These are phyloP conservation scores for Fusarium humuli DNA, from an alignment of 2,329 filamentous ascomycete species.

Conservation along the genomic window DNA sequence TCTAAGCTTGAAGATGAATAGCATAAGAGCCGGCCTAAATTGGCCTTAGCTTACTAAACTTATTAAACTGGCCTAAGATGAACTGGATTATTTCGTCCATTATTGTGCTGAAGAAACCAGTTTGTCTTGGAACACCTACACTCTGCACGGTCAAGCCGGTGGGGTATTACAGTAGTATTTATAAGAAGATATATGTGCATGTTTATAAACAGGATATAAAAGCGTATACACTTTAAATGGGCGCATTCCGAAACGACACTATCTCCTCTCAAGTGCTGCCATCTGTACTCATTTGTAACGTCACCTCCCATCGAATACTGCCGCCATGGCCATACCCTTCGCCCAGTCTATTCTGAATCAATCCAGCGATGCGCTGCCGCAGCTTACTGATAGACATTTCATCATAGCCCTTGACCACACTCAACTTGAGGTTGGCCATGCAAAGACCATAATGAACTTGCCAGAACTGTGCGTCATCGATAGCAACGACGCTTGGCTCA, in stretches of 20 bases:
- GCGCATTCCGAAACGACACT: background rate
- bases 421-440: constrained; percentile 92
- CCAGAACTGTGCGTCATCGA: constrained; percentile 97
- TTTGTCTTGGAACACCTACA: background rate
- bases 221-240: background rate
- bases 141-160: background rate
- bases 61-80: background rate
- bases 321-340: constrained; percentile 86
- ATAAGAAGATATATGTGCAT: background rate
- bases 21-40: background rate
- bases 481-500: constrained; percentile 77
- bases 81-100: background rate
- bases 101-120: background rate
- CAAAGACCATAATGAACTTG: constrained; percentile 97
- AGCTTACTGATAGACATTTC: constrained; percentile 79
- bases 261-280: constrained; percentile 31
- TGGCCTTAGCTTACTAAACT: background rate
- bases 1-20: background rate
- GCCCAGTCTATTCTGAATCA: constrained; percentile 87
- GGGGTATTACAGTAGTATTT: background rate
- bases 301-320: constrained; percentile 92
- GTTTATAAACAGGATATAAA: background rate
- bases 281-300: constrained; percentile 75
- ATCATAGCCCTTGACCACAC: constrained; percentile 71
- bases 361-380: constrained; percentile 77